A percentile compares a stretch with the other conserved stretches of the same genome.
These are phyloP conservation scores for Yamadazyma pseudoaaseri DNA, from an alignment of 1,139 yeast genomes.

Conservation along the genomic window DNA sequence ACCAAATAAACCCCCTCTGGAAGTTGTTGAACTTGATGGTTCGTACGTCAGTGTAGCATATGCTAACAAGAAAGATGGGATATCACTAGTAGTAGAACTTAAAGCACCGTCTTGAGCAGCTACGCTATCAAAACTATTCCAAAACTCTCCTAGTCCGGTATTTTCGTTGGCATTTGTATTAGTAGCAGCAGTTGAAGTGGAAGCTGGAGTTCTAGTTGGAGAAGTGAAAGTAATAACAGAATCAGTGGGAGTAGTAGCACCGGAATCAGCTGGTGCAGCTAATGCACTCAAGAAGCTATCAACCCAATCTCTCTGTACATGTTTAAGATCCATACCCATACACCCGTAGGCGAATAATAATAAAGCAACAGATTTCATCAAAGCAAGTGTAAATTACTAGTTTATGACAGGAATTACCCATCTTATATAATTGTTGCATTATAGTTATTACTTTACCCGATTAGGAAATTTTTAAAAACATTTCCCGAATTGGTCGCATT, in stretches of 20 bases:
- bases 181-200: background rate
- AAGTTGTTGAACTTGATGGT: background rate
- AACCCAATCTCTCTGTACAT: conserved; percentile 7
- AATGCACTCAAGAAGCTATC: conserved; percentile 7
- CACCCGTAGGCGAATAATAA: background rate
- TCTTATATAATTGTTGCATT: no score
- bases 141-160: conserved; percentile 4
- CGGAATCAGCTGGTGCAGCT: conserved; percentile 1
- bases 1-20: background rate
- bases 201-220: conserved; percentile 4
- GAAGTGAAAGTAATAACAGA: conserved; percentile 1
- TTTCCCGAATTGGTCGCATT: no score
- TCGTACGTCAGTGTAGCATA: background rate
- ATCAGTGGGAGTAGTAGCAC: conserved; percentile 4
- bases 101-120: background rate
- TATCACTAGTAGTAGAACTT: conserved; percentile 3
- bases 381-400: background rate
- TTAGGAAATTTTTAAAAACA: conserved; percentile 7
- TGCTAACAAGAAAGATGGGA: conserved; percentile 3
- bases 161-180: conserved; percentile 1
- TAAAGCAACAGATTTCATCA: background rate
- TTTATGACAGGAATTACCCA: background rate
- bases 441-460: conserved; percentile 10
- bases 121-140: conserved; percentile 10
- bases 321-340: conserved; percentile 7